These are phyloP conservation scores for Sporisorium sorghi DNA, from an alignment of 1,284 basidiomycete species.

Conservation along the genomic window DNA sequence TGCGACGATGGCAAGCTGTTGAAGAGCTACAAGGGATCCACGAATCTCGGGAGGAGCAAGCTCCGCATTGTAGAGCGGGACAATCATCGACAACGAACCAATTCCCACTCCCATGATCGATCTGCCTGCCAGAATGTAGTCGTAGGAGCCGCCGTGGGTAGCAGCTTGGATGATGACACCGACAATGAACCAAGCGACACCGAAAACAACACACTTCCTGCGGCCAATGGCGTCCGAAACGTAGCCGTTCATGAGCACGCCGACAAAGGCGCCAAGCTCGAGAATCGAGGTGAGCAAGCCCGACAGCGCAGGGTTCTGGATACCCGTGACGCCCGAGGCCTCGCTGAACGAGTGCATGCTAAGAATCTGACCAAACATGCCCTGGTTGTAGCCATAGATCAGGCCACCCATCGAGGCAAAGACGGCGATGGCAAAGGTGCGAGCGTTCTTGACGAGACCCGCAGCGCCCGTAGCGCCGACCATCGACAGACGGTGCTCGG, in stretches of 20 bases:
- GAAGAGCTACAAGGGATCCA: slow-evolving; percentile 82
- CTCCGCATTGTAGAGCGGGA: slow-evolving; percentile 80
- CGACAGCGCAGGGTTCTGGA: slow-evolving; percentile 79
- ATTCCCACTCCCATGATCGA: slow-evolving; percentile 82
- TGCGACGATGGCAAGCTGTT: slow-evolving; percentile 72
- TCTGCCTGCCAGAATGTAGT: slow-evolving; percentile 77
- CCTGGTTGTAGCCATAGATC: slow-evolving; percentile 82
- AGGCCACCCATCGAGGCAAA: slow-evolving; percentile 80
- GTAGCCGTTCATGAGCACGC: slow-evolving; percentile 77
- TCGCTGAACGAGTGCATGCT: slow-evolving; percentile 80
- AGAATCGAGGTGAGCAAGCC: slow-evolving; percentile 78
- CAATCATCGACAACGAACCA: slow-evolving; percentile 81
- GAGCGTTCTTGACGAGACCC: slow-evolving; percentile 56
- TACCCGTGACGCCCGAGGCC: slow-evolving; percentile 77
- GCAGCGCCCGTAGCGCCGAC: slow-evolving; percentile 47
- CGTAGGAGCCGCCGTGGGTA: slow-evolving; percentile 74
- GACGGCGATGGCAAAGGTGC: slow-evolving; percentile 56
- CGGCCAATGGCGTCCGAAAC: slow-evolving; percentile 79
- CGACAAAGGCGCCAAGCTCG: slow-evolving; percentile 80
- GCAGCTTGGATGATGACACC: slow-evolving; percentile 77
- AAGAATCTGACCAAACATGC: slow-evolving; percentile 74
- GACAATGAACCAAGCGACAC: slow-evolving; percentile 78
- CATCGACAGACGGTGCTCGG: slow-evolving; percentile 44
- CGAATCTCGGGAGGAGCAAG: slow-evolving; percentile 82
- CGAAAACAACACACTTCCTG: slow-evolving; percentile 76